Base-by-base conservation (phyloP, 805 yeast genomes). In the Ogataea ramenticola region DNA sequence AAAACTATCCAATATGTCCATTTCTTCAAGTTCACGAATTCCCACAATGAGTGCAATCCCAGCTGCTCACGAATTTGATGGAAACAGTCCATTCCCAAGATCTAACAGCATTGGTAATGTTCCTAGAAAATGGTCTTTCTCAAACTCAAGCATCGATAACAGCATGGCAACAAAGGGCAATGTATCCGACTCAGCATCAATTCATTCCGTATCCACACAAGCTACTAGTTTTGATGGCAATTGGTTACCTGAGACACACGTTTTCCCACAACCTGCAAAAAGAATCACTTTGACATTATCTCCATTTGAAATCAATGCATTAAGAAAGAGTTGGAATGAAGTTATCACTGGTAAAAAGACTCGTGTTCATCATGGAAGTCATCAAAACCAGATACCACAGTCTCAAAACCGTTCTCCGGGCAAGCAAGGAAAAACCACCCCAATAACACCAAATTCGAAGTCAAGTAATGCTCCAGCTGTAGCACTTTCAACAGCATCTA, bases 251-350 rank as follows among this genome's bases (percentile, higher is more conserved):
- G 54, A 58, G 24, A 52, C 66, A 1, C 46, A 43, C n/a, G 58
- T 64, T 12, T 53, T 57, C 15, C 50, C 57, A 15, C 60, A 53
- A 36, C 44, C 49, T 3, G 58, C 49, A 33, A 44, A 43, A 17
- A 54, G 52, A 32, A 51, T 64, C 3, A 27, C 54, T 0, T 49
- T 63, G 10, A 49, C 50, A 20, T 49, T 68, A 38, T 54, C 49
- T 40, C 52, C 56, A 21, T 52, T 49, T 38, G 79, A 75, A 47
- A 73, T 73, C 32, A 74, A 70, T 10, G 54, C 68, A 21, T 57
- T 75, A 30, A 56, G 74, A 42, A 67, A 62, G 47, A 72, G 77
- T 5, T 75, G 80, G 79, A 62, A 61, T 43, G 61, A 64, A 40
- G 69, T 70, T 16, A 55, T 62, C 12, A 36, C 54, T 17, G 44